These are phyloP conservation scores for Karstenula rhodostoma DNA, from an alignment of 2,329 filamentous ascomycete genomes.

Conservation along the genomic window DNA sequence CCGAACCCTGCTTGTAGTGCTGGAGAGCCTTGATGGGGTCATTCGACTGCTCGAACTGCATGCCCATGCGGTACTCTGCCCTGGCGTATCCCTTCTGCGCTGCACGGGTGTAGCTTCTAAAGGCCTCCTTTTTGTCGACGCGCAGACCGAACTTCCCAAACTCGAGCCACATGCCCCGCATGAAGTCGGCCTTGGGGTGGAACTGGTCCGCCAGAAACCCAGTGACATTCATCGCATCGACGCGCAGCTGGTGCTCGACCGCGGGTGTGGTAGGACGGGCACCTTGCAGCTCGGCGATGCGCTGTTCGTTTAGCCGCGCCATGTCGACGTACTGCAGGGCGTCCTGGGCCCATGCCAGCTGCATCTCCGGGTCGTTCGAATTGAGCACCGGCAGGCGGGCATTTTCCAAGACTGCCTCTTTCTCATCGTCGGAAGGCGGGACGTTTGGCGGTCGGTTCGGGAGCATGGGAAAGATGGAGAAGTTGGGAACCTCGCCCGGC, in stretches of 20 bases:
- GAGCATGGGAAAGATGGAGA: slow-evolving; percentile 91
- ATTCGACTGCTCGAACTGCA: slow-evolving; percentile 96
- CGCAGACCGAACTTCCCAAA: slow-evolving; percentile 95
- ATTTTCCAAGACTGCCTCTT: slow-evolving; percentile 87
- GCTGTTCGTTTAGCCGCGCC: slow-evolving; percentile 76
- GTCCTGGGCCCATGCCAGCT: slow-evolving; percentile 96
- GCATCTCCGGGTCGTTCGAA: slow-evolving; percentile 94
- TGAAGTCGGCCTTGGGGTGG: slow-evolving; percentile 93
- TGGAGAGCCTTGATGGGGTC: slow-evolving; percentile 89
- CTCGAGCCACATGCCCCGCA: slow-evolving; percentile 95
- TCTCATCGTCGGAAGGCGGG: slow-evolving; percentile 91
- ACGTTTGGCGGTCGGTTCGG: slow-evolving; percentile 82
- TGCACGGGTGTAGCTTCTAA: slow-evolving; percentile 83
- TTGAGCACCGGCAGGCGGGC: slow-evolving; percentile 84
- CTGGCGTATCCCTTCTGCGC: slow-evolving; percentile 85
- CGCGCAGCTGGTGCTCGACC: slow-evolving; percentile 84
- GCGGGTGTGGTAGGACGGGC: slow-evolving; percentile 80
- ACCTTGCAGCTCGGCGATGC: slow-evolving; percentile 66
- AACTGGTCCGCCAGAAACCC: slow-evolving; percentile 88
- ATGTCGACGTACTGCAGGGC: slow-evolving; percentile 88
- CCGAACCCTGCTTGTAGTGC: slow-evolving; percentile 86
- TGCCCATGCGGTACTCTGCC: slow-evolving; percentile 96
- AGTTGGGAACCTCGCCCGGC: slow-evolving; percentile 71
- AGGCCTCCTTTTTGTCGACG: slow-evolving; percentile 94
- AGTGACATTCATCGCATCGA: slow-evolving; percentile 92